These are phyloP conservation scores for Thelonectria rubi DNA, from an alignment of 2,329 filamentous ascomycete genomes.

Conservation along the genomic window DNA sequence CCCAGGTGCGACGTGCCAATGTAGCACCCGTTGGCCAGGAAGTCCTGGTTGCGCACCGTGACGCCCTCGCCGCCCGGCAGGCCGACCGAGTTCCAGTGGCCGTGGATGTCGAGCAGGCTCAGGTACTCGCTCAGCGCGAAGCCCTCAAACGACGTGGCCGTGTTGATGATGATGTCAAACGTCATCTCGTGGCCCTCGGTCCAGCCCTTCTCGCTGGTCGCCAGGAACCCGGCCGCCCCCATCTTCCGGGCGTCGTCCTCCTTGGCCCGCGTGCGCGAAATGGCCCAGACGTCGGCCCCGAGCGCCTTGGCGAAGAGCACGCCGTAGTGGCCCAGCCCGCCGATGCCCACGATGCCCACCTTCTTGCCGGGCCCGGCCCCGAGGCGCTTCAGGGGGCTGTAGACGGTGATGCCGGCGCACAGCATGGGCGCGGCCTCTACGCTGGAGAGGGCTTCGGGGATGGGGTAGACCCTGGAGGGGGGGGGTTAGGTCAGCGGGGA, in stretches of 20 bases:
- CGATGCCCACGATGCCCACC: conserved; percentile 77
- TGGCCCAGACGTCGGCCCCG: conserved; percentile 69
- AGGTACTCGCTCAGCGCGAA: conserved; percentile 79
- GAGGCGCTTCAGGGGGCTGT: conserved; percentile 79
- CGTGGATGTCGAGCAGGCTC: conserved; percentile 81
- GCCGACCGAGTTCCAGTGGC: conserved; percentile 81
- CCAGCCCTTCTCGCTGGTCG: conserved; percentile 66
- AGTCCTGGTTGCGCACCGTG: conserved; percentile 75
- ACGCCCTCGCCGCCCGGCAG: conserved; percentile 81
- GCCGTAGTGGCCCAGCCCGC: conserved; percentile 76
- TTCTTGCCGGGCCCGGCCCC: conserved; percentile 81
- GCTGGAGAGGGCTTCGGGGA: conserved; percentile 75
- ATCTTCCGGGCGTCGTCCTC: conserved; percentile 66
- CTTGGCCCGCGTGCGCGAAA: conserved; percentile 68
- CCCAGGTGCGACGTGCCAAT: conserved; percentile 78
- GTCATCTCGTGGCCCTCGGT: conserved; percentile 65
- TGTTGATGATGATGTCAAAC: conserved; percentile 82
- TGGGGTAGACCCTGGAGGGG: conserved; percentile 68
- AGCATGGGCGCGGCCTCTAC: conserved; percentile 79
- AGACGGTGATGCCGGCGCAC: conserved; percentile 85
- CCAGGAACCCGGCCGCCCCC: conserved; percentile 69
- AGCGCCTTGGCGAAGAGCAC: conserved; percentile 75
- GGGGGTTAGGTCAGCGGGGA: no score
- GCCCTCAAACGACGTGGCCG: conserved; percentile 72
- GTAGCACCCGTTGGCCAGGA: conserved; percentile 77